Evolutionary conservation across 2,329 filamentous ascomycete species (phyloP), one percentile per base, ranked within the genome.

Genomic region (Exophiala xenobiotica): DNA sequence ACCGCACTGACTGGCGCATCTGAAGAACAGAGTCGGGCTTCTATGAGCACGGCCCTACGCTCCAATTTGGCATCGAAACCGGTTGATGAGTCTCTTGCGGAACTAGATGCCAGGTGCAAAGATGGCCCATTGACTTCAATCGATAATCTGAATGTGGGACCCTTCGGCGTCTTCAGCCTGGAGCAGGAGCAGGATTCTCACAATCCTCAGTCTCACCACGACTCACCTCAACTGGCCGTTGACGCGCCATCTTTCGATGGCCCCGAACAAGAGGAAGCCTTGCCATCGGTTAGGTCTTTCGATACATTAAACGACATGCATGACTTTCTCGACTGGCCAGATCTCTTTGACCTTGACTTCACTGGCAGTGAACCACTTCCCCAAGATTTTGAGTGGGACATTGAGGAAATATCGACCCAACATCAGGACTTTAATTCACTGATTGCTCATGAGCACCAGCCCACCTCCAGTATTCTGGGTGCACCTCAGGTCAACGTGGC

Each of bases 21-120:
- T 23, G 16, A 41, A 67, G 63, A 67, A 52, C 53, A 65, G 43
- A 63, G 59, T 1, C 62, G 65, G 22, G 51, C 59, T 3, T 66
- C 62, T 6, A 69, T 69, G 67, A 68, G 64, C 51, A 61, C 56
- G 33, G 51, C 65, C 2, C 48, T 68, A 9, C 47, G 56, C 11
- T 49, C 57, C 1, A 51, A 64, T 22, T 54, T 69, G 6, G 51
- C 63, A 16, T 63, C 62, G 0, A 61, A 66, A 1, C 66, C 67
- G 5, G 59, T 69, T 33, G 65, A 68, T 56, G 64, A 60, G 0
- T 67, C 65, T 6, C 47, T 69, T 16, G 58, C 64, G 2, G 65
- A 68, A 33, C 63, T 69, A 38, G 67, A 69, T 46, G 41, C 48
- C 8, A 57, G 62, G 44, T 61, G 62, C 2, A 59, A 63, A 56